These are phyloP conservation scores for Achlya hypogyna DNA, from an alignment of 352 stramenopile genomes.

Conservation along the genomic window DNA sequence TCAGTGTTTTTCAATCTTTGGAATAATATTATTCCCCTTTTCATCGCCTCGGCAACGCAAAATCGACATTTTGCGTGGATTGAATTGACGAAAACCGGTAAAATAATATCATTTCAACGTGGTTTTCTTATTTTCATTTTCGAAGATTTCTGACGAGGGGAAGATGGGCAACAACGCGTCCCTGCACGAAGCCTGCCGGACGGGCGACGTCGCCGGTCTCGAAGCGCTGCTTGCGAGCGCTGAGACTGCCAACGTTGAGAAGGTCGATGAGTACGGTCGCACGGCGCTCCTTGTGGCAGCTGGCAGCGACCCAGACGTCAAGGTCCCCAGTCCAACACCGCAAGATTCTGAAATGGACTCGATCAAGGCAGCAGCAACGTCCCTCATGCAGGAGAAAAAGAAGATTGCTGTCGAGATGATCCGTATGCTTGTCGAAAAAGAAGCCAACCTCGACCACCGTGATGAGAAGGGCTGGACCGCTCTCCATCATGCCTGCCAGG, in stretches of 20 bases:
- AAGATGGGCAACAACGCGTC: slow-evolving; percentile 76
- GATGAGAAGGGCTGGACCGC: slow-evolving; percentile 81
- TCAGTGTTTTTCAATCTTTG: background rate
- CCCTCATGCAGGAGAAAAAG: slow-evolving; percentile 27
- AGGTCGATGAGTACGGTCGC: slow-evolving; percentile 54
- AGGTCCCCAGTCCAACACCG: slow-evolving; percentile 40
- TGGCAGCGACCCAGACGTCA: slow-evolving; percentile 19
- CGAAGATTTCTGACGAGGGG: slow-evolving; percentile 4
- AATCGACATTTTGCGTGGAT: background rate
- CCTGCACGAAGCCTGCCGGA: slow-evolving; percentile 71
- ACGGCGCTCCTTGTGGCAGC: slow-evolving; percentile 73
- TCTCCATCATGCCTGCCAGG: slow-evolving; percentile 70
- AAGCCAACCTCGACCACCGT: slow-evolving; percentile 69
- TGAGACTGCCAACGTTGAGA: slow-evolving; percentile 51
- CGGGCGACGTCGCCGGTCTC: slow-evolving; percentile 51
- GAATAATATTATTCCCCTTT: background rate
- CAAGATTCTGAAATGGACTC: slow-evolving; percentile 28
- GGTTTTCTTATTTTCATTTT: background rate
- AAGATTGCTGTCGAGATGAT: slow-evolving; percentile 64
- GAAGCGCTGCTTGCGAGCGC: slow-evolving; percentile 48
- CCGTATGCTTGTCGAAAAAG: slow-evolving; percentile 53
- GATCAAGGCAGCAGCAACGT: background rate
- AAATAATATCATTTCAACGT: background rate
- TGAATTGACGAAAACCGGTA: background rate
- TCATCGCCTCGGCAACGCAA: background rate